Evolutionary conservation across 2,329 filamentous ascomycete species (phyloP).

Genomic region (Chrysoporthe deuterocubensis): DNA sequence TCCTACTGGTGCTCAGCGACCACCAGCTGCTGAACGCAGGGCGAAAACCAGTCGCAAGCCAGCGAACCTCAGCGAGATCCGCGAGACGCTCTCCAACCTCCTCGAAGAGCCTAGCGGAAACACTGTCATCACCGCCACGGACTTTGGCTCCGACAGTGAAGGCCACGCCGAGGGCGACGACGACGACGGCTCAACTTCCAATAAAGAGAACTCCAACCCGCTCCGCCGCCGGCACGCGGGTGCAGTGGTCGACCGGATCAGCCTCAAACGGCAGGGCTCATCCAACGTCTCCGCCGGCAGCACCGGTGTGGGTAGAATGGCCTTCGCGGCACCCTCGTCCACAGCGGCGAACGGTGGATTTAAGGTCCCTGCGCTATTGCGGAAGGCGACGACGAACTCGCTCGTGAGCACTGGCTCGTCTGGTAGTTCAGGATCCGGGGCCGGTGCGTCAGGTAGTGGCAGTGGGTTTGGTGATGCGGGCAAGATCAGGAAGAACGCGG

Average conservation of each 20-base stretch:
- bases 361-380: slow-evolving; percentile 72
- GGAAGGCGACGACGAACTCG: slow-evolving; percentile 73
- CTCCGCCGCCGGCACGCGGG: slow-evolving; percentile 36
- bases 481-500: slow-evolving; percentile 64
- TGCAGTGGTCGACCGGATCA: slow-evolving; percentile 73
- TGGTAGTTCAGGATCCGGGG: slow-evolving; percentile 14
- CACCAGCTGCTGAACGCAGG: slow-evolving; percentile 64
- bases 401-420: slow-evolving; percentile 38
- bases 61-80: slow-evolving; percentile 76
- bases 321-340: slow-evolving; percentile 55
- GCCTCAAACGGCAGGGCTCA: slow-evolving; percentile 61
- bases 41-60: slow-evolving; percentile 69
- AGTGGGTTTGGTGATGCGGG: slow-evolving; percentile 44
- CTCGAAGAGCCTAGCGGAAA: slow-evolving; percentile 69
- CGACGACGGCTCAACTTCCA: slow-evolving; percentile 37
- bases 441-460: background rate
- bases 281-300: slow-evolving; percentile 38
- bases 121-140: slow-evolving; percentile 53
- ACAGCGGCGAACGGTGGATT: slow-evolving; percentile 51
- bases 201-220: slow-evolving; percentile 57
- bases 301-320: slow-evolving; percentile 50
- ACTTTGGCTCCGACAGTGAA: slow-evolving; percentile 56
- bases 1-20: slow-evolving; percentile 47
- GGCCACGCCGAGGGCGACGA: slow-evolving; percentile 55
- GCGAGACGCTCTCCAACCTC: slow-evolving; percentile 80